These are phyloP conservation scores for Curvularia sp. DNA, from an alignment of 2,329 filamentous ascomycete species.

Conservation along the genomic window DNA sequence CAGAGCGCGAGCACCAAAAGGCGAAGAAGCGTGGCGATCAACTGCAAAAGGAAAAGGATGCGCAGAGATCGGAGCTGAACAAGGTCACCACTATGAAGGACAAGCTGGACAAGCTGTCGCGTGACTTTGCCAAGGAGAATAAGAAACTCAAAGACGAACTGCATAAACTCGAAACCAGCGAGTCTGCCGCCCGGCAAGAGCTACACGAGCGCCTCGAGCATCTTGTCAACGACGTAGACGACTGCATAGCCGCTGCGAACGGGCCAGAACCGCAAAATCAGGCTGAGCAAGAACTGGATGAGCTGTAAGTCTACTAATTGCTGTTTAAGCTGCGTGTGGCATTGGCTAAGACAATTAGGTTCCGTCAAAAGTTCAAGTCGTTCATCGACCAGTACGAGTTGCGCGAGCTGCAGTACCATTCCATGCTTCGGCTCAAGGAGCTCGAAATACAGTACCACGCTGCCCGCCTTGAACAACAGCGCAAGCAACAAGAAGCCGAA, in stretches of 20 bases:
- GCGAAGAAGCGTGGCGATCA: slow-evolving; percentile 95
- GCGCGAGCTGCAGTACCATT: slow-evolving; percentile 91
- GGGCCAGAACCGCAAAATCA: slow-evolving; percentile 74
- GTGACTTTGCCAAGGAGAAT: slow-evolving; percentile 95
- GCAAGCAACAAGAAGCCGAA: slow-evolving; percentile 85
- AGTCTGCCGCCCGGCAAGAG: slow-evolving; percentile 80
- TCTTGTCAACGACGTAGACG: slow-evolving; percentile 83
- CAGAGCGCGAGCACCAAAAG: slow-evolving; percentile 92
- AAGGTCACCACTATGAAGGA: slow-evolving; percentile 92
- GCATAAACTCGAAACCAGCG: slow-evolving; percentile 84
- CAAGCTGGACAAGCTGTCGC: slow-evolving; percentile 93
- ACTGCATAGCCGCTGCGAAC: slow-evolving; percentile 86
- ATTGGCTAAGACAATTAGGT: slow-evolving; percentile 47
- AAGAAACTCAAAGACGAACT: slow-evolving; percentile 96
- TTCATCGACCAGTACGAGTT: slow-evolving; percentile 97
- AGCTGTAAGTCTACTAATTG: slow-evolving; percentile 67
- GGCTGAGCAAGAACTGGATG: slow-evolving; percentile 88
- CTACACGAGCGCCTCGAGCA: slow-evolving; percentile 85
- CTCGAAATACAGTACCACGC: slow-evolving; percentile 93
- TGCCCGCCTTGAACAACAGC: slow-evolving; percentile 86
- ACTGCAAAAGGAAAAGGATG: slow-evolving; percentile 95
- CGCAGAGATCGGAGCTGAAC: slow-evolving; percentile 83
- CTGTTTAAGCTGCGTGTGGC: neutral
- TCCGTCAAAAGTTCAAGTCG: slow-evolving; percentile 85
- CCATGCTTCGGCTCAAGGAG: slow-evolving; percentile 90